phyloP scores from a whole-genome alignment of 2,329 filamentous ascomycete genomes.

The Cladorrhinum sp. region DNA sequence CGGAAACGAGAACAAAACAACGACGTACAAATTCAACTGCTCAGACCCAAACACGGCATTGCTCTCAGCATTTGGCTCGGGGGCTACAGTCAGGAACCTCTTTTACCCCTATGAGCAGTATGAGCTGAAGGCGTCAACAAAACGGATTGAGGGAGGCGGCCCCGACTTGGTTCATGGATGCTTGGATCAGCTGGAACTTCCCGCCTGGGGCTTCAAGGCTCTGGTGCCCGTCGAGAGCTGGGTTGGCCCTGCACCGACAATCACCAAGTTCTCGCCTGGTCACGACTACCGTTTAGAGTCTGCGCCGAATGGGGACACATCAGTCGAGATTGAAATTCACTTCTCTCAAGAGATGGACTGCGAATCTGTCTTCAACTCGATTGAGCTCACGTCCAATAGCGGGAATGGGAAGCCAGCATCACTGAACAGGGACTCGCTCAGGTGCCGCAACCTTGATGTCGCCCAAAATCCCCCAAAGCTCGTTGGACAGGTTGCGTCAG shows the following conservation, averaged over 20 bases:
- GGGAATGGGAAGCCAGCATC: constrained; percentile 42
- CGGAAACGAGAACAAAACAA: constrained; percentile 48
- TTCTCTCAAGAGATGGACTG: constrained; percentile 63
- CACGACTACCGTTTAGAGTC: constrained; percentile 58
- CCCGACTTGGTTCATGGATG: constrained; percentile 52
- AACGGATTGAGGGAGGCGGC: constrained; percentile 45
- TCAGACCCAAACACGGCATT: constrained; percentile 44
- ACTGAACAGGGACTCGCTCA: constrained; percentile 43
- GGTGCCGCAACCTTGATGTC: constrained; percentile 41
- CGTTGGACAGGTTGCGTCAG: constrained; percentile 50
- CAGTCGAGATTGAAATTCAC: constrained; percentile 46
- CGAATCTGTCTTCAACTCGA: constrained; percentile 45
- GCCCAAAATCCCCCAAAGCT: constrained; percentile 35
- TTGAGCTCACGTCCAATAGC: constrained; percentile 54
- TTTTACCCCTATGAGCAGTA: constrained; percentile 61
- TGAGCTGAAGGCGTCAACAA: constrained; percentile 44
- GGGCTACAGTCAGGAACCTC: constrained; percentile 58
- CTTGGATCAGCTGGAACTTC: constrained; percentile 48
- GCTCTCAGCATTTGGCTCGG: constrained; percentile 52
- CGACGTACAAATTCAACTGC: constrained; percentile 48
- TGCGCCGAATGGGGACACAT: constrained; percentile 16
- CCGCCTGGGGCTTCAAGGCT: constrained; percentile 55
- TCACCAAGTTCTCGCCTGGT: constrained; percentile 58
- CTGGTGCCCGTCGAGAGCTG: constrained; percentile 55
- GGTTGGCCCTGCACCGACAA: constrained; percentile 49